phyloP scores from a whole-genome alignment of 2,329 filamentous ascomycete species.

The Venturia pyrina region DNA sequence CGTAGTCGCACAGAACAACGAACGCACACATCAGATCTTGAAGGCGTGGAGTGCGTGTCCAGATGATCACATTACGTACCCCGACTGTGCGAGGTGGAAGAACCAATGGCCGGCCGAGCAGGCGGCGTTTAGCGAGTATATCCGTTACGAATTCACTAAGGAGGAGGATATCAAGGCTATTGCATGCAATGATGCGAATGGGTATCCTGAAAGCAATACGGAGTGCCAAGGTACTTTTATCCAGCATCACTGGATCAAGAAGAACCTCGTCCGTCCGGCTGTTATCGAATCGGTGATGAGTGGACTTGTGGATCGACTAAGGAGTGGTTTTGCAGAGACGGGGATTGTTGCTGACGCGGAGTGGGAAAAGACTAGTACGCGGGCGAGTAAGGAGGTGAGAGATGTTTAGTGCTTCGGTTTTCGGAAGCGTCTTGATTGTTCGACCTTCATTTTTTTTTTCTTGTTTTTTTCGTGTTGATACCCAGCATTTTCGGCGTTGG shows the following conservation, averaged over 20 bases:
- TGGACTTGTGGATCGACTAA: constrained; percentile 10
- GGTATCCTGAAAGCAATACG: constrained; percentile 20
- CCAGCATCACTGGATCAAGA: constrained; percentile 14
- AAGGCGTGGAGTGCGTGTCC: constrained; percentile 24
- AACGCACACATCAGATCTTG: constrained; percentile 20
- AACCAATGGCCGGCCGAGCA: constrained; percentile 23
- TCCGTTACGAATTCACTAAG: constrained; percentile 22
- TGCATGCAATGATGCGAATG: constrained; percentile 26
- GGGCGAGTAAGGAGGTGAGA: background rate
- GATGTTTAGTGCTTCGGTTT: background rate
- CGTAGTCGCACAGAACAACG: constrained; percentile 26
- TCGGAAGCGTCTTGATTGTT: background rate
- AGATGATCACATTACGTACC: constrained; percentile 14
- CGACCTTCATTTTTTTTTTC: background rate
- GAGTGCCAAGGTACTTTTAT: constrained; percentile 15
- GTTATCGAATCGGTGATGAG: constrained; percentile 12
- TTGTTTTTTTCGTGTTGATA: background rate
- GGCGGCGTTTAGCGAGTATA: constrained; percentile 24
- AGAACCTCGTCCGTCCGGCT: constrained; percentile 10
- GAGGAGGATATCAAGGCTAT: constrained; percentile 16
- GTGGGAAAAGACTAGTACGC: background rate
- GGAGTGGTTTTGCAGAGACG: background rate
- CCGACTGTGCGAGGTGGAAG: constrained; percentile 20
- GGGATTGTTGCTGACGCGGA: background rate
- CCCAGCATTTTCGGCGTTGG: background rate